Conservation (phyloP, 495 filamentous ascomycete species). For the Aspergillus panamensis region DNA sequence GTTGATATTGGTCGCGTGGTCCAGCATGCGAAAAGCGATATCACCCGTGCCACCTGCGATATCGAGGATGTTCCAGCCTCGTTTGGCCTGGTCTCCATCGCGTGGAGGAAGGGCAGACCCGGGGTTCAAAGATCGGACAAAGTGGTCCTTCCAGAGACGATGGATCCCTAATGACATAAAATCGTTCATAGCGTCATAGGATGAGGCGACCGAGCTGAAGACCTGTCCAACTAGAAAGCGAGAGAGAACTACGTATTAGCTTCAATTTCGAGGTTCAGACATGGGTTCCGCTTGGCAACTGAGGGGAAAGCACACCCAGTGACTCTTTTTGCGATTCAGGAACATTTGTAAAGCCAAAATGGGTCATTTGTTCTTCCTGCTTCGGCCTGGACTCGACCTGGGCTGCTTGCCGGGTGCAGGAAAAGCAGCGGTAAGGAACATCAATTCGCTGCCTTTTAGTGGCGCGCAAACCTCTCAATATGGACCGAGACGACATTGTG, state of each 20-base stretch:
- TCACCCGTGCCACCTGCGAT: conserved; percentile 97
- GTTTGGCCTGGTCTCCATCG: conserved; percentile 33
- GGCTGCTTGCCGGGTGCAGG: conserved; percentile 42
- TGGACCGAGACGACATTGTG: conserved; percentile 29
- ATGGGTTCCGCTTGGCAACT: background rate
- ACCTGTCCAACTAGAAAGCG: conserved; percentile 66
- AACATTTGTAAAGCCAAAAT: conserved; percentile 91
- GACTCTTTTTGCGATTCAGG: conserved; percentile 77
- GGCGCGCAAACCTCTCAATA: conserved; percentile 38
- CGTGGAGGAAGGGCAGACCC: conserved; percentile 60
- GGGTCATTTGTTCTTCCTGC: conserved; percentile 65
- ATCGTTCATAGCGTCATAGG: conserved; percentile 97
- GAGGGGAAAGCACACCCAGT: conserved; percentile 48
- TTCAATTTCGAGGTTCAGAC: background rate
- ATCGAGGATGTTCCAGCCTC: conserved; percentile 82
- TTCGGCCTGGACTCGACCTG: conserved; percentile 42
- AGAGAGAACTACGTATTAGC: conserved; percentile 17
- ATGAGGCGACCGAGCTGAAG: conserved; percentile 92
- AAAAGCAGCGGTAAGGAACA: conserved; percentile 52
- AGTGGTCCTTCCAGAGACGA: conserved; percentile 97
- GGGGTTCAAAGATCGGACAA: conserved; percentile 87
- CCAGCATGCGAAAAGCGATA: conserved; percentile 95
- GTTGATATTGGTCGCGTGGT: conserved; percentile 82
- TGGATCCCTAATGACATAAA: conserved; percentile 97
- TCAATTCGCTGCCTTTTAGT: conserved; percentile 29